These are phyloP conservation scores for Xylaria hypoxylon DNA, from an alignment of 2,329 filamentous ascomycete species.

Conservation along the genomic window DNA sequence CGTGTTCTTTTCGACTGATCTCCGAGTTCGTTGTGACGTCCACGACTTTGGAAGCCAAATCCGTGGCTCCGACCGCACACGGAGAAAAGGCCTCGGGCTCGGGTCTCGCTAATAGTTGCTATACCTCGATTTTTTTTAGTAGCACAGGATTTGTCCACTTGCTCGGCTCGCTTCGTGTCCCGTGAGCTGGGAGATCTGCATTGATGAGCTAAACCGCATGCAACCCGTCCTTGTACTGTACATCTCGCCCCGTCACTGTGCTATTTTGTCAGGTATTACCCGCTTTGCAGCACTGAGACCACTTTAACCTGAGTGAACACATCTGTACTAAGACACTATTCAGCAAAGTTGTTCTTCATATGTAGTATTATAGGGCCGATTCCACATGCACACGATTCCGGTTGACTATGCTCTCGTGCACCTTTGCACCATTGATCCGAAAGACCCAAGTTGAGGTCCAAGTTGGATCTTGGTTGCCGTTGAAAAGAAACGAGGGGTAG, in stretches of 20 bases:
- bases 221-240: conserved; percentile 4
- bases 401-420: not conserved
- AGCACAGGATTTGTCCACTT: conserved; percentile 11
- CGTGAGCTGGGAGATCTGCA: conserved; percentile 32
- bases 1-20: not conserved
- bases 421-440: not conserved
- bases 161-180: conserved; percentile 29
- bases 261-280: not conserved
- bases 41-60: not conserved
- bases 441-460: too few relatives aligned
- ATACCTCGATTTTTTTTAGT: conserved; percentile 20
- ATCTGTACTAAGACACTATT: not conserved
- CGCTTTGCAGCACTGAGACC: not conserved
- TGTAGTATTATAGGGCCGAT: not conserved
- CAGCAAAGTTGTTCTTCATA: conserved; percentile 1
- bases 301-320: not conserved
- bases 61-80: conserved; percentile 20
- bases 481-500: conserved; percentile 13
- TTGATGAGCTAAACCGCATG: conserved; percentile 13
- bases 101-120: conserved; percentile 15
- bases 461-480: not conserved
- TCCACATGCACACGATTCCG: not conserved
- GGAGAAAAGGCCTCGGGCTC: conserved; percentile 19
- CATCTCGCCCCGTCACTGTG: conserved; percentile 16
- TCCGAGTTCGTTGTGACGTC: conserved; percentile 7